These are phyloP conservation scores for Crithidia bombi DNA, from an alignment of 208 protist genomes.

Conservation along the genomic window DNA sequence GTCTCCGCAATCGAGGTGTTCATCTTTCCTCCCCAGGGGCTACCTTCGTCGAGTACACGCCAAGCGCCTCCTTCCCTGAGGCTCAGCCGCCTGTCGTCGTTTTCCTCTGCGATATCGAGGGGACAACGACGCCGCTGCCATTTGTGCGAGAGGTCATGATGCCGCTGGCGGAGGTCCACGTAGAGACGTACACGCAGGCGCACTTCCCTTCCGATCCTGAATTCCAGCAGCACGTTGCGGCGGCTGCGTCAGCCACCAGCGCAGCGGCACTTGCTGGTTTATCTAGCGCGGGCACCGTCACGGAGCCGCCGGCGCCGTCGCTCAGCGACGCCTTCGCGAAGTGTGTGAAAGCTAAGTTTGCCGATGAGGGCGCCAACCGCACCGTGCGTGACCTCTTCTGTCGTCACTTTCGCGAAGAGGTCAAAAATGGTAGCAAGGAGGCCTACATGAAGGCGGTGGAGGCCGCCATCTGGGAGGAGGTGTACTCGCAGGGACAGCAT, in stretches of 20 bases:
- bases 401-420: constrained; percentile 25
- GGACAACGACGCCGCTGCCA: constrained; percentile 83
- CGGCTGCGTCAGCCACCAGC: background rate
- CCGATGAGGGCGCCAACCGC: constrained; percentile 17
- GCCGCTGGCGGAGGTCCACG: constrained; percentile 36
- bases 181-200: constrained; percentile 45
- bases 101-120: constrained; percentile 81
- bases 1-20: background rate
- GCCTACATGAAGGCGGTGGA: constrained; percentile 75
- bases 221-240: constrained; percentile 28
- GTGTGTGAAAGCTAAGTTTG: constrained; percentile 4
- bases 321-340: constrained; percentile 5
- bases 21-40: background rate
- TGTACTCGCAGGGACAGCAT: constrained; percentile 13
- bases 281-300: background rate
- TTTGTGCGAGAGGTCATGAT: constrained; percentile 74
- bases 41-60: background rate
- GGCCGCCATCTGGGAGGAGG: constrained; percentile 60
- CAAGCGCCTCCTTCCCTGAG: background rate
- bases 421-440: constrained; percentile 20
- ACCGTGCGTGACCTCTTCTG: constrained; percentile 33
- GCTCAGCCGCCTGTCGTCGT: constrained; percentile 16
- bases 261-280: constrained; percentile 14
- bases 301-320: background rate
- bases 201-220: constrained; percentile 41